These are phyloP conservation scores for Microsporum canis DNA, from an alignment of 2,329 filamentous ascomycete genomes.

Conservation along the genomic window DNA sequence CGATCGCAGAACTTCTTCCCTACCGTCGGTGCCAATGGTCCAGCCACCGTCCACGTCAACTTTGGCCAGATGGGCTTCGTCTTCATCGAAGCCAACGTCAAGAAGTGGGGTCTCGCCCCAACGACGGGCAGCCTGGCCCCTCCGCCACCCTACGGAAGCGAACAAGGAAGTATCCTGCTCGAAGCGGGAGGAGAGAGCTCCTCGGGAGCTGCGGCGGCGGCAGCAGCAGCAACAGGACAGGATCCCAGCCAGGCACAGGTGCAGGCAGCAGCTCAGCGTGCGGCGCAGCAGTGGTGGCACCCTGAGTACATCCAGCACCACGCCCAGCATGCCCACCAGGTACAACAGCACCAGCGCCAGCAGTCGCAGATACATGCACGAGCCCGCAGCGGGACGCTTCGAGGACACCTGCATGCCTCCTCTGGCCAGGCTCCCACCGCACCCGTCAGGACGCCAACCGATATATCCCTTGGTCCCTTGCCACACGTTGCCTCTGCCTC, in stretches of 20 bases:
- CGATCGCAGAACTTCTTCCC: conserved; percentile 97
- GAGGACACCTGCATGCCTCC: conserved; percentile 38
- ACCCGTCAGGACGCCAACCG: conserved; percentile 79
- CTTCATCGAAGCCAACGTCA: conserved; percentile 98
- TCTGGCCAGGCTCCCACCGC: conserved; percentile 68
- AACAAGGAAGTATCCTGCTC: conserved; percentile 89
- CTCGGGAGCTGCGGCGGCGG: neutral
- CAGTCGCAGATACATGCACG: conserved; percentile 47
- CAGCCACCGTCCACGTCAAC: conserved; percentile 87
- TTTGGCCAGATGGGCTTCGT: conserved; percentile 97
- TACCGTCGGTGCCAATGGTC: conserved; percentile 89
- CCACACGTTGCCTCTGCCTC: conserved; percentile 51
- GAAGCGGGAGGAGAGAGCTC: conserved; percentile 56
- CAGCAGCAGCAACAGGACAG: neutral
- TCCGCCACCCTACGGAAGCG: conserved; percentile 90
- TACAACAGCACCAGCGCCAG: neutral
- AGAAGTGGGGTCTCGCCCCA: conserved; percentile 97
- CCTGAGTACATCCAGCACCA: conserved; percentile 28
- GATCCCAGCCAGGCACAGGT: neutral
- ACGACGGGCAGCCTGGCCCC: conserved; percentile 92
- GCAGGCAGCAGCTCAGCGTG: neutral
- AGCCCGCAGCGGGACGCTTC: conserved; percentile 65
- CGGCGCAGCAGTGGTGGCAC: neutral
- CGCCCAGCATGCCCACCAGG: conserved; percentile 6
- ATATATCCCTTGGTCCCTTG: conserved; percentile 85